Evolutionary conservation across 2,329 filamentous ascomycete genomes (phyloP).

Genomic region (Endocalyx cinctus): DNA sequence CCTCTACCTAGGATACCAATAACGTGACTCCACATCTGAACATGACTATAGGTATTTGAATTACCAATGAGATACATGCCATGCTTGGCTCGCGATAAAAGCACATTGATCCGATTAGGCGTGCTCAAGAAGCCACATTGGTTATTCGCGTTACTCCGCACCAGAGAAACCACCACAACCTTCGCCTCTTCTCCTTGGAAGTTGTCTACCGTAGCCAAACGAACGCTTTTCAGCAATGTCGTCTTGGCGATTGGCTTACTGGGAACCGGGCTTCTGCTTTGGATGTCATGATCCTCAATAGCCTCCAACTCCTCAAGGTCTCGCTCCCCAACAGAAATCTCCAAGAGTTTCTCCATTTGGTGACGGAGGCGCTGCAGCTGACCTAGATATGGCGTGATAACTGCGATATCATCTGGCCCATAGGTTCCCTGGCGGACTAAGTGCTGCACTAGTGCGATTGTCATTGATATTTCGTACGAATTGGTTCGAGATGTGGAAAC

Average conservation of each 20-base stretch:
- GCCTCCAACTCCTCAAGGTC: slow-evolving; percentile 51
- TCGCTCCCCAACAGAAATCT: slow-evolving; percentile 60
- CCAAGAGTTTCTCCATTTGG: slow-evolving; percentile 43
- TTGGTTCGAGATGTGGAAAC: slow-evolving; percentile 48
- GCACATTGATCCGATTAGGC: slow-evolving; percentile 64
- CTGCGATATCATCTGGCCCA: slow-evolving; percentile 56
- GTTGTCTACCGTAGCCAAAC: slow-evolving; percentile 66
- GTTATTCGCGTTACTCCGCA: slow-evolving; percentile 59
- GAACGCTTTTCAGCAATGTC: slow-evolving; percentile 42
- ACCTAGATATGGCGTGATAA: slow-evolving; percentile 62
- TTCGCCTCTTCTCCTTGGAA: slow-evolving; percentile 76
- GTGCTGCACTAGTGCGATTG: slow-evolving; percentile 57
- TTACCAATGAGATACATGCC: slow-evolving; percentile 72
- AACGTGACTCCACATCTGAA: slow-evolving; percentile 62
- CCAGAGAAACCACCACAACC: slow-evolving; percentile 64
- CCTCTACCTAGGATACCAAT: slow-evolving; percentile 43
- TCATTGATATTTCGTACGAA: slow-evolving; percentile 60
- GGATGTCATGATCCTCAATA: slow-evolving; percentile 27
- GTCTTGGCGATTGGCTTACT: slow-evolving; percentile 26
- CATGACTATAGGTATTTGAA: slow-evolving; percentile 47
- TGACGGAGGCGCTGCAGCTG: slow-evolving; percentile 50
- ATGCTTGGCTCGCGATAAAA: slow-evolving; percentile 62
- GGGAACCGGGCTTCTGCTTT: slow-evolving; percentile 13
- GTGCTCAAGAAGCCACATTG: slow-evolving; percentile 63
- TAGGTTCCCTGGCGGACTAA: slow-evolving; percentile 62